A percentile compares a stretch with the other conserved stretches of the same genome.
These are phyloP conservation scores for Eutrema salsugineum DNA, from an alignment of 441 rosid genomes.

Conservation along the genomic window DNA sequence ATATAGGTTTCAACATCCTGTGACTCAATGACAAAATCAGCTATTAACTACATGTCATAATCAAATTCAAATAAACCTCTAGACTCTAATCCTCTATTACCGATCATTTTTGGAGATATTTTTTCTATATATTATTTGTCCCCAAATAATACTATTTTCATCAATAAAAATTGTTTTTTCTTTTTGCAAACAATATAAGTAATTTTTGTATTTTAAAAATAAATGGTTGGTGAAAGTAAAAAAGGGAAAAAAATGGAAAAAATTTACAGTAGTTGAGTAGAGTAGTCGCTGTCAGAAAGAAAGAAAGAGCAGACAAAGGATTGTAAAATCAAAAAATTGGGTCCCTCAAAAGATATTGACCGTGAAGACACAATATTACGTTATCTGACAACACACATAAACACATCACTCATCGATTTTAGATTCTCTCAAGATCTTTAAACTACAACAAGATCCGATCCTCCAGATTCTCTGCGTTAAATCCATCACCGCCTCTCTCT, in stretches of 20 bases:
- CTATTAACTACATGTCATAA: too few species aligned
- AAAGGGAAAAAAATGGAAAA: neutral
- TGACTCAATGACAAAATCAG: too few species aligned
- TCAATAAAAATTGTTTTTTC: too few species aligned
- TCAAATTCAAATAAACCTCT: too few species aligned
- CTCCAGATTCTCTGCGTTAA: constrained; percentile 37
- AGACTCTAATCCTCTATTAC: too few species aligned
- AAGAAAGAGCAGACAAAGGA: constrained; percentile 24
- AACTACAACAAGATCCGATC: constrained; percentile 40
- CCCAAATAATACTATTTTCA: too few species aligned
- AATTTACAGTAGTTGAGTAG: neutral
- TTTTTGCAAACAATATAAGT: too few species aligned
- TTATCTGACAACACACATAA: constrained; percentile 30
- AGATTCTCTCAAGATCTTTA: constrained; percentile 47
- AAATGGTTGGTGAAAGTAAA: too few species aligned
- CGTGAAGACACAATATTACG: constrained; percentile 25
- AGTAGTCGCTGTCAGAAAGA: constrained; percentile 16
- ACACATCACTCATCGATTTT: constrained; percentile 26
- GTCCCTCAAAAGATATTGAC: constrained; percentile 29
- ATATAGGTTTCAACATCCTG: too few species aligned
- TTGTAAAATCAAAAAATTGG: constrained; percentile 13
- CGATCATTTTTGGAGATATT: too few species aligned
- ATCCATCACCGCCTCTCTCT: constrained; percentile 4
- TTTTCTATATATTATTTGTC: neutral
- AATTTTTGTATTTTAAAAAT: too few species aligned